phyloP scores from a whole-genome alignment of 176 grass and related monocot species.

The Musa troglodytarum region DNA sequence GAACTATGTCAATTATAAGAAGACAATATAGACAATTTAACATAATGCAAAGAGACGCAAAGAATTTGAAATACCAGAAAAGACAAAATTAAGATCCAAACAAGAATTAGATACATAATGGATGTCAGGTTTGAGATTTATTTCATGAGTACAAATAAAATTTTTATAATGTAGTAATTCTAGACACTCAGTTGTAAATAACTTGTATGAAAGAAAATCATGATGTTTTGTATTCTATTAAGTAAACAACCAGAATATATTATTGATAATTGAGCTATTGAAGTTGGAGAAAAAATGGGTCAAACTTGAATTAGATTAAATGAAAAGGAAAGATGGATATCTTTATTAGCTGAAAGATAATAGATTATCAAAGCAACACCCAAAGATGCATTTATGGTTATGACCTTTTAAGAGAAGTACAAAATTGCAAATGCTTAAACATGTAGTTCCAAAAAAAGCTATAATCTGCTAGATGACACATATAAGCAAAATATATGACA shows the following conservation, averaged over 20 bases:
- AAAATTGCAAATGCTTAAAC: background rate
- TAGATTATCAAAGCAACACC: background rate
- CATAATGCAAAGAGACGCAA: background rate
- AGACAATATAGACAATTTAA: background rate
- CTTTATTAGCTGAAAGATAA: background rate
- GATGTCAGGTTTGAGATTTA: background rate
- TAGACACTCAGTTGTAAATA: background rate
- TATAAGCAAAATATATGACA: background rate
- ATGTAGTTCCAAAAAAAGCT: background rate
- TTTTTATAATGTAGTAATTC: background rate
- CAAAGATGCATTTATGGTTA: background rate
- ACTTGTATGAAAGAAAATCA: background rate
- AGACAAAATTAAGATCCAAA: background rate
- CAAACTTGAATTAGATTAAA: background rate
- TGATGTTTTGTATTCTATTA: background rate
- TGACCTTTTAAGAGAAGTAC: background rate
- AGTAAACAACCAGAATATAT: no score
- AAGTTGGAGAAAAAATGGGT: background rate
- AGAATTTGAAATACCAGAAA: background rate
- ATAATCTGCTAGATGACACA: background rate
- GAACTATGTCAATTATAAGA: background rate
- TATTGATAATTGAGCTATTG: no score
- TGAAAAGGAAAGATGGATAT: background rate
- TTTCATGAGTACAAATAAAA: background rate
- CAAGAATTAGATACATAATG: background rate